Evolutionary conservation across 371 early-diverging fungal species (phyloP).

Genomic region (Actinomortierella wolfii): DNA sequence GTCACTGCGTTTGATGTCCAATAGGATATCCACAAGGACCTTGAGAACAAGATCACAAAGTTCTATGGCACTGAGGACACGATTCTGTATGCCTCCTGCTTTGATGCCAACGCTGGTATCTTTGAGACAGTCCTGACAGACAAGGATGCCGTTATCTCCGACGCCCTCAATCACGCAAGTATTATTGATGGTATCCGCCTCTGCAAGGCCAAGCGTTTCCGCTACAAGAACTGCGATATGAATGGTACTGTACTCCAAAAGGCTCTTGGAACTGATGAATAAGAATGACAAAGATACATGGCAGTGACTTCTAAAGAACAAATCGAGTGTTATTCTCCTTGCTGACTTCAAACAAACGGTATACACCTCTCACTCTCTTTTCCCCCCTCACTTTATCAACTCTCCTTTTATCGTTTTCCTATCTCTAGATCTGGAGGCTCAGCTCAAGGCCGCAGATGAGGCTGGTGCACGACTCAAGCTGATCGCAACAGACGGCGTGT

Average conservation of each 20-base stretch:
- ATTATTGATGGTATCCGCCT: slow-evolving; percentile 71
- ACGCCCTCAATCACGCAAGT: slow-evolving; percentile 67
- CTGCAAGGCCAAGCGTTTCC: slow-evolving; percentile 63
- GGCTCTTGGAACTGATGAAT: no score
- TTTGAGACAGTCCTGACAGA: slow-evolving; percentile 63
- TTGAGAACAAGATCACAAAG: slow-evolving; percentile 56
- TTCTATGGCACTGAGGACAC: slow-evolving; percentile 64
- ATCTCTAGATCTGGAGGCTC: slow-evolving; percentile 53
- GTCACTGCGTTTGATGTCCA: not conserved
- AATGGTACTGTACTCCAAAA: slow-evolving; percentile 18
- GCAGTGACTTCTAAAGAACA: not conserved
- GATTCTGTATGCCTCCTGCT: slow-evolving; percentile 69
- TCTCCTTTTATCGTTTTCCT: not conserved
- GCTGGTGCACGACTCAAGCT: slow-evolving; percentile 57
- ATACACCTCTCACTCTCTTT: no score
- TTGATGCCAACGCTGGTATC: slow-evolving; percentile 71
- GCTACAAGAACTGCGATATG: slow-evolving; percentile 63
- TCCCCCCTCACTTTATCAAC: no score
- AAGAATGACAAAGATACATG: no score
- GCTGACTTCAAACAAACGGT: no score
- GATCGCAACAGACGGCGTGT: slow-evolving; percentile 70
- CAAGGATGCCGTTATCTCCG: slow-evolving; percentile 68
- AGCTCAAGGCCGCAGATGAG: slow-evolving; percentile 51
- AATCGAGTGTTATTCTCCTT: no score
- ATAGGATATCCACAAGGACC: slow-evolving; percentile 62